Evolutionary conservation across 1,284 basidiomycete species (phyloP).

Genomic region (Rhizoctonia solani): DNA sequence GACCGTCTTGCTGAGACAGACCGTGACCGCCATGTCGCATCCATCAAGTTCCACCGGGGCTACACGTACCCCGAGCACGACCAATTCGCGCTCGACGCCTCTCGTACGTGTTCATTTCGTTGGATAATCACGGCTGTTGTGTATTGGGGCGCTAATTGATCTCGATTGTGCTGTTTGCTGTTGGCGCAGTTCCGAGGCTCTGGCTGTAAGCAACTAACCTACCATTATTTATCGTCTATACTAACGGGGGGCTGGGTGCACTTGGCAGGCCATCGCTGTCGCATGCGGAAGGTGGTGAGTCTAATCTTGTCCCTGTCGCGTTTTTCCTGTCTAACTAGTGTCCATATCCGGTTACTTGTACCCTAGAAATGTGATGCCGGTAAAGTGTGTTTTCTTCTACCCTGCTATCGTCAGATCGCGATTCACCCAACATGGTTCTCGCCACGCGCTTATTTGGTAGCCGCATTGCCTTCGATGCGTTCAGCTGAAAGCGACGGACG

Average conservation of each 20-base stretch:
- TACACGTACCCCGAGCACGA: not conserved
- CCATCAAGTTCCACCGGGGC: not conserved
- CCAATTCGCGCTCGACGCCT: not conserved
- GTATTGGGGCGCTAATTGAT: conserved; percentile 3
- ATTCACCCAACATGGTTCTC: not conserved
- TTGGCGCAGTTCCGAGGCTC: conserved; percentile 30
- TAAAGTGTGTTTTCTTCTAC: not conserved
- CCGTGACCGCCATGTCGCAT: conserved; percentile 1
- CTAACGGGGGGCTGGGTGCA: not conserved
- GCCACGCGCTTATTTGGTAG: not conserved
- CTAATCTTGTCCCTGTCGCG: not conserved
- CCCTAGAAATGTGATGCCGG: conserved; percentile 28
- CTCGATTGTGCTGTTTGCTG: not conserved
- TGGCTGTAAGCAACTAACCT: conserved; percentile 19
- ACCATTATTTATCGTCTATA: not conserved
- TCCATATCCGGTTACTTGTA: not conserved
- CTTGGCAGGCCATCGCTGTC: conserved; percentile 28
- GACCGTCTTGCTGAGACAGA: conserved; percentile 1
- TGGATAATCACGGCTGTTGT: not conserved
- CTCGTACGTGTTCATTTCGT: conserved; percentile 15
- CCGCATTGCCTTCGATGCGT: conserved; percentile 16
- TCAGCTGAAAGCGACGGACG: conserved; percentile 2
- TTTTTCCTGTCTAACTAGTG: not conserved
- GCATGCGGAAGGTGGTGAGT: conserved; percentile 25
- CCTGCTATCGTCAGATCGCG: not conserved